Evolutionary conservation across 1,139 yeast genomes (phyloP).

Genomic region (Geotrichum citri-aurantii): DNA sequence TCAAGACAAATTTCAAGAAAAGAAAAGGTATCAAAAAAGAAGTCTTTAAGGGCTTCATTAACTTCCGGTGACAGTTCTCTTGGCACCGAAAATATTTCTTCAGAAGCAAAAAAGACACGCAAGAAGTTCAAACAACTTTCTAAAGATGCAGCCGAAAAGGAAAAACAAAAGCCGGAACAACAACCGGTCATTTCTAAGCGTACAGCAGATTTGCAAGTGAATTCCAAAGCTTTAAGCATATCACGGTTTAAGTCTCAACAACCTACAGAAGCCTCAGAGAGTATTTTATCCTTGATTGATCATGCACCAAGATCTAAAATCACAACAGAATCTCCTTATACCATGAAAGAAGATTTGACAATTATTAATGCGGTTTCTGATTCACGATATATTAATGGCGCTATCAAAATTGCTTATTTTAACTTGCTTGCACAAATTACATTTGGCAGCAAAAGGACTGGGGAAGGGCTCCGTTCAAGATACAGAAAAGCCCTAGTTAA

Average conservation of each 20-base stretch:
- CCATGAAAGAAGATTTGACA: constrained; percentile 11
- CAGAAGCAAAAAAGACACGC: not conserved
- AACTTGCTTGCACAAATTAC: constrained; percentile 1
- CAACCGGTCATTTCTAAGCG: not conserved
- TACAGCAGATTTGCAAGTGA: not conserved
- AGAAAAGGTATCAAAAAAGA: not conserved
- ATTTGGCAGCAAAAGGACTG: constrained; percentile 1
- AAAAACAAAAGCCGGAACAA: not conserved
- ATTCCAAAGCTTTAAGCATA: not conserved
- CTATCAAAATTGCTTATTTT: constrained; percentile 7
- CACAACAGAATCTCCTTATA: not conserved
- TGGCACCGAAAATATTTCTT: not conserved
- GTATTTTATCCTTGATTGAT: not conserved
- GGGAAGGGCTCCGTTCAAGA: constrained; percentile 6
- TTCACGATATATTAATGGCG: constrained; percentile 2
- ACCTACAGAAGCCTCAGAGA: not conserved
- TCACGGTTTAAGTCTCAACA: not conserved
- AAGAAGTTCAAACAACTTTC: too few species aligned
- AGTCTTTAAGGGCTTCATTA: not conserved
- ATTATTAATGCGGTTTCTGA: constrained; percentile 8
- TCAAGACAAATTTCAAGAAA: not conserved
- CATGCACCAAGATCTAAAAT: not conserved
- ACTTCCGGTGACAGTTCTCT: not conserved
- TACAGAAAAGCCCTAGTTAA: not conserved
- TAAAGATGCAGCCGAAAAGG: too few species aligned